Evolutionary conservation across 805 yeast species (phyloP), one percentile per base, ranked within the genome.

Genomic region (Spencermartinsiella europaea): DNA sequence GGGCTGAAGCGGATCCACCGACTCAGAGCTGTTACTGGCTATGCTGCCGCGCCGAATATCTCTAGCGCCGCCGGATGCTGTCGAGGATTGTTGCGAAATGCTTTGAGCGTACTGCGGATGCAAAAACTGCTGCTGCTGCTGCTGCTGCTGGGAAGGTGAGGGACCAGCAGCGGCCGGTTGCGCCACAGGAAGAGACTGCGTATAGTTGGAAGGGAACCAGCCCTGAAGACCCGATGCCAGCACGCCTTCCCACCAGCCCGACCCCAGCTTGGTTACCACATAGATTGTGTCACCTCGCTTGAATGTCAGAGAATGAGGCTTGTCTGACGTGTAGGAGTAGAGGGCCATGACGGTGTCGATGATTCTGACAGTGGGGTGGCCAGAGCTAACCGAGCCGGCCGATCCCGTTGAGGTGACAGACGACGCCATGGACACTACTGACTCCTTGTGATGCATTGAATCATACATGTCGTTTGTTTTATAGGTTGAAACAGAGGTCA

Each of bases 231-330:
- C 63, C 1, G 67, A 62, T 34, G 63, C 64, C 3, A 60, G 63
- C 15, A 83, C 71, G 8, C 96, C 95, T 62, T 88, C 95, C 93
- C 95, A 86, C 96, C 95, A 88, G 2, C 88, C 85, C 2, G 79
- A 62, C 34, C 74, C 76, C 14, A 78, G 70, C 50, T 83, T 83
- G 14, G 73, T 61, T n/a, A 85, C 60, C 12, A 88, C 93, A 54
- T 82, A 76, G 1, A 88, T 67, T 2, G 83, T 72, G 52, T 85
- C 95, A 16, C 89, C 91, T n/a, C 74, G 67, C 44, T 64, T 65
- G 17, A 84, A 64, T 19, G 75, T 73, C 35, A 83, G 65, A 38
- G 78, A 73, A 36, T 75, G 72, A 1, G 77, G 68, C 45, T 72
- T 74, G 2, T 76, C 76, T 3, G 77, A 74, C 17, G 27, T 20